Percentiles rank a stretch among this genome's conserved stretches.
Conservation (phyloP, 1,284 basidiomycete species). For the Mycena citricolor region DNA sequence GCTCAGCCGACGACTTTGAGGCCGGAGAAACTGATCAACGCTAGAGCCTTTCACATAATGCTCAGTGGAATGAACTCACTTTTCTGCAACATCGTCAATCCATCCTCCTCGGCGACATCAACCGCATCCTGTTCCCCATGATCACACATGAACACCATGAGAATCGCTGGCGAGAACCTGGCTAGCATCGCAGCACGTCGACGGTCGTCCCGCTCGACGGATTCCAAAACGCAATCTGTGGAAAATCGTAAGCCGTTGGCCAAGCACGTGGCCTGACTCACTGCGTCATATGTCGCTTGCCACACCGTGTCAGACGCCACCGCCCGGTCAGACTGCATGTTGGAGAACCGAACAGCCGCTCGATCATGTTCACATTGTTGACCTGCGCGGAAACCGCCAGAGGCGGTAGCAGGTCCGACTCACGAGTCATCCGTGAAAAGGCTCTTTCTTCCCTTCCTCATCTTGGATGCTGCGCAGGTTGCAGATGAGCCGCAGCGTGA, state of each 20-base stretch:
- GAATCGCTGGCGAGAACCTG: too few species aligned
- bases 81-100: slow-evolving; percentile 23
- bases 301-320: slow-evolving; percentile 2
- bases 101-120: slow-evolving; percentile 26
- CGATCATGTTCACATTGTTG: slow-evolving; percentile 66
- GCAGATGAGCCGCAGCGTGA: slow-evolving; percentile 63
- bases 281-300: slow-evolving; percentile 63
- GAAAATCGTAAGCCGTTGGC: slow-evolving; percentile 64
- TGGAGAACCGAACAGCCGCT: slow-evolving; percentile 67
- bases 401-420: slow-evolving; percentile 55
- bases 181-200: too few species aligned
- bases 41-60: slow-evolving; percentile 55
- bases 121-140: slow-evolving; percentile 44
- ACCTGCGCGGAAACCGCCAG: slow-evolving; percentile 54
- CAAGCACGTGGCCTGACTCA: slow-evolving; percentile 48
- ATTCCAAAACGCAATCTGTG: too few species aligned
- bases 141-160: too few species aligned
- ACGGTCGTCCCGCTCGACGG: too few species aligned
- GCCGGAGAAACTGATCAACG: slow-evolving; percentile 48
- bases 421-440: slow-evolving; percentile 59
- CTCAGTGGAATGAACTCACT: slow-evolving; percentile 42
- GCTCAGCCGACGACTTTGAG: too few species aligned
- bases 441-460: slow-evolving; percentile 53
- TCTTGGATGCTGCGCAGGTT: slow-evolving; percentile 61
- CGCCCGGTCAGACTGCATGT: slow-evolving; percentile 69